A percentile compares a stretch with the other conserved stretches of the same genome.
These are phyloP conservation scores for Elasticomyces elasticus DNA, from an alignment of 495 filamentous ascomycete species.

Conservation along the genomic window DNA sequence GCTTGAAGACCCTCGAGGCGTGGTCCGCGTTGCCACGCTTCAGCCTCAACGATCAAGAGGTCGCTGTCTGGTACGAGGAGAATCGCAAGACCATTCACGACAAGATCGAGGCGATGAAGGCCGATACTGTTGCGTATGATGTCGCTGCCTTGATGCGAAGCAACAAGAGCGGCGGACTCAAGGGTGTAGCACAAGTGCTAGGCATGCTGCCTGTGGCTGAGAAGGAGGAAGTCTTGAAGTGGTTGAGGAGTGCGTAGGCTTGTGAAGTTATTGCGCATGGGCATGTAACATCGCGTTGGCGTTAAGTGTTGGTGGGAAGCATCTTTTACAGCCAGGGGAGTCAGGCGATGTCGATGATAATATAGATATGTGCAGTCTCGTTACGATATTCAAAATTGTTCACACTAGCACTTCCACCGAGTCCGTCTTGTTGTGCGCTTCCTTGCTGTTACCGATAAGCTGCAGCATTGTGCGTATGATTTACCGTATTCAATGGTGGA, in stretches of 20 bases:
- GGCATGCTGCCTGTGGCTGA: conserved; percentile 78
- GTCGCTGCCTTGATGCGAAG: conserved; percentile 66
- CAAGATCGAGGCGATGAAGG: conserved; percentile 72
- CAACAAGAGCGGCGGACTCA: conserved; percentile 67
- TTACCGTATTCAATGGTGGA: no score
- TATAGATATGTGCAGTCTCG: no score
- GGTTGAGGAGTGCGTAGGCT: conserved; percentile 26
- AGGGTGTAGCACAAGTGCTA: conserved; percentile 77
- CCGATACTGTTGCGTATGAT: conserved; percentile 65
- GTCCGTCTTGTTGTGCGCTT: no score
- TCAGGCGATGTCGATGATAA: no score
- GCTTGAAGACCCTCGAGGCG: conserved; percentile 60
- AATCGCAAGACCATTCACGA: conserved; percentile 68
- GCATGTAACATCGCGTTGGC: not conserved
- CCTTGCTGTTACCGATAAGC: no score
- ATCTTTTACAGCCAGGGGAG: not conserved
- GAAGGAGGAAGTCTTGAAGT: conserved; percentile 75
- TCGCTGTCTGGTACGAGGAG: conserved; percentile 95
- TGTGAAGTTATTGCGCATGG: no score
- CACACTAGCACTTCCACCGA: no score
- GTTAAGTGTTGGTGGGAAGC: not conserved
- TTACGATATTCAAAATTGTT: no score
- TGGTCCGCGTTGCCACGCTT: conserved; percentile 70
- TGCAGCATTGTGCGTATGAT: no score
- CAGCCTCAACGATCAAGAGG: conserved; percentile 64